phyloP scores from a whole-genome alignment of 371 early-diverging fungal genomes.

The Phascolomyces articulosus region DNA sequence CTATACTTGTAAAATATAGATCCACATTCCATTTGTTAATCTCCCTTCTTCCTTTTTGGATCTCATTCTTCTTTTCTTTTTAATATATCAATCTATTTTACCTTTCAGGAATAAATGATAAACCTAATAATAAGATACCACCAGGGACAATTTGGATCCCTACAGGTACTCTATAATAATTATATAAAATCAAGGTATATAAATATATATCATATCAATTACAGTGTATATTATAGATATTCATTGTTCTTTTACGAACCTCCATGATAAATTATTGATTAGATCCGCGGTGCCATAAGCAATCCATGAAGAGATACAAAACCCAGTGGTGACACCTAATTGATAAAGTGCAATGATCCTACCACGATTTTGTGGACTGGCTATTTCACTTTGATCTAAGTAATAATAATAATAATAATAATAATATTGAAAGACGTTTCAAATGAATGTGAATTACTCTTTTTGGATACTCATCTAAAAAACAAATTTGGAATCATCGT shows the following conservation, averaged over 20 bases:
- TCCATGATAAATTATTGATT: conserved; percentile 50
- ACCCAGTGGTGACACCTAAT: conserved; percentile 78
- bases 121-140: conserved; percentile 59
- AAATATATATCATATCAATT: no score
- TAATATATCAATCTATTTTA: neutral
- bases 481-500: no score
- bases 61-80: neutral
- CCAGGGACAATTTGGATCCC: conserved; percentile 80
- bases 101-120: conserved; percentile 70
- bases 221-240: no score
- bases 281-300: conserved; percentile 29
- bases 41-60: neutral
- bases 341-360: conserved; percentile 87
- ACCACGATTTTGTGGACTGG: conserved; percentile 84
- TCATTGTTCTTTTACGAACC: neutral
- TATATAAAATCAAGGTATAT: neutral
- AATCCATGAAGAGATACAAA: conserved; percentile 43
- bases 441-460: no score
- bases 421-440: no score
- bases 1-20: conserved; percentile 32
- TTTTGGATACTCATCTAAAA: no score
- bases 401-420: neutral
- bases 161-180: conserved; percentile 56
- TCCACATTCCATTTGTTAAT: neutral
- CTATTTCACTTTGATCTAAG: conserved; percentile 87